phyloP scores from a whole-genome alignment of 495 filamentous ascomycete genomes.

The Neurospora sp. region DNA sequence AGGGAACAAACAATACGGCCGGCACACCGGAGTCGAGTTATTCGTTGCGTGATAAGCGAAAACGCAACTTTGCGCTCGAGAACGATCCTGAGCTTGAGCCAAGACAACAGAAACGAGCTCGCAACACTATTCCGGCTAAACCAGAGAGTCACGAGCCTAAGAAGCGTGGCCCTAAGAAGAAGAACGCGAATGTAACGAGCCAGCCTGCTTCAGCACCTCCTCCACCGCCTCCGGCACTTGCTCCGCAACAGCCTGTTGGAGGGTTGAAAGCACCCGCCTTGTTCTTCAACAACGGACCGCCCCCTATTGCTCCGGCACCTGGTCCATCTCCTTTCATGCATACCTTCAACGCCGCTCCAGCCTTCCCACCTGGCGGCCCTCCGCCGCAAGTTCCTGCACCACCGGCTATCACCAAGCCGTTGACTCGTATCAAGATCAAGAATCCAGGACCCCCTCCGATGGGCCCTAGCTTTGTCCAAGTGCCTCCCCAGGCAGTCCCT shows the following conservation, averaged over 20 bases:
- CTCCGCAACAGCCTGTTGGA: constrained; percentile 5
- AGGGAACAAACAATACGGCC: constrained; percentile 15
- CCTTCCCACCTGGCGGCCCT: constrained; percentile 7
- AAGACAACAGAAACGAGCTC: constrained; percentile 12
- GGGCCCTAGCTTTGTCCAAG: neutral
- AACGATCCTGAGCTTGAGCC: constrained; percentile 25
- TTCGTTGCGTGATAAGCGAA: constrained; percentile 27
- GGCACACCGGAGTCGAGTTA: constrained; percentile 26
- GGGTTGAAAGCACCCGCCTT: constrained; percentile 12
- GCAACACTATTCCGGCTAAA: constrained; percentile 3
- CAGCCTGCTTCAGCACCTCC: constrained; percentile 10
- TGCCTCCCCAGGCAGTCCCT: constrained; percentile 10
- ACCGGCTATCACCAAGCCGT: constrained; percentile 21
- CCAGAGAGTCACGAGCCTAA: constrained; percentile 6
- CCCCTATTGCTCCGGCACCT: constrained; percentile 8
- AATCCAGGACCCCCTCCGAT: constrained; percentile 9
- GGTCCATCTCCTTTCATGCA: constrained; percentile 16
- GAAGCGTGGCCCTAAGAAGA: constrained; percentile 12
- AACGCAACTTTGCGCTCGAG: constrained; percentile 27
- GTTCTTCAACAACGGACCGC: constrained; percentile 11
- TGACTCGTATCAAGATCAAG: constrained; percentile 22
- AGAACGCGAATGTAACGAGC: constrained; percentile 7
- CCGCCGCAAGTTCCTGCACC: constrained; percentile 15
- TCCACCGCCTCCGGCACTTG: constrained; percentile 12
- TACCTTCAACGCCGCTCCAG: constrained; percentile 18